Conservation (phyloP, 768 basidiomycete genomes). For the Mycena vitilis region DNA sequence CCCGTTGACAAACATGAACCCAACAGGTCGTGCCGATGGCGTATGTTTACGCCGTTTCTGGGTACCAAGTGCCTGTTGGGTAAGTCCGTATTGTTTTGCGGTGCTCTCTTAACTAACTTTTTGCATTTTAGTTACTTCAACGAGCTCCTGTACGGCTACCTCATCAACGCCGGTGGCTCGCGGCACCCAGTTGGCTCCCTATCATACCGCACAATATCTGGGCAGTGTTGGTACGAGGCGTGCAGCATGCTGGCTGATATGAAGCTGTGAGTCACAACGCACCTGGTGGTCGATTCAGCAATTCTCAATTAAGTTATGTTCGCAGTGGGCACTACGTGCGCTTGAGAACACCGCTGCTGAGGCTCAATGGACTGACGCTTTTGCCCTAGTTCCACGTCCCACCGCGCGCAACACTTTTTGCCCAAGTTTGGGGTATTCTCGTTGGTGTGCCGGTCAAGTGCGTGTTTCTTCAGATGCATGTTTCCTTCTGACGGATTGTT, state of each 20-base stretch:
- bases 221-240: slow-evolving; percentile 44
- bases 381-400: slow-evolving; percentile 39
- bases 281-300: background rate
- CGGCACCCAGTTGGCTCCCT: slow-evolving; percentile 41
- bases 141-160: slow-evolving; percentile 41
- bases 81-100: background rate
- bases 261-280: slow-evolving; percentile 37
- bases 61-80: slow-evolving; percentile 37
- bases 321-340: slow-evolving; percentile 41
- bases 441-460: slow-evolving; percentile 43
- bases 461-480: background rate
- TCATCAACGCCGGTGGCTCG: slow-evolving; percentile 41
- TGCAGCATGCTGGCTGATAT: slow-evolving; percentile 43
- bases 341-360: background rate
- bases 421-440: slow-evolving; percentile 42
- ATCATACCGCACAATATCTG: slow-evolving; percentile 41
- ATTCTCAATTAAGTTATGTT: background rate
- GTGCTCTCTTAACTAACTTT: background rate
- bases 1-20: background rate
- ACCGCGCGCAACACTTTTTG: slow-evolving; percentile 38
- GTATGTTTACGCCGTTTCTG: slow-evolving; percentile 40
- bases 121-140: slow-evolving; percentile 39
- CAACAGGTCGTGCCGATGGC: slow-evolving; percentile 30
- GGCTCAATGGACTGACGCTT: background rate
- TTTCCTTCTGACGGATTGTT: background rate